Base-by-base conservation (phyloP, 1,284 basidiomycete species). In the Phellinidium pouzarii region DNA sequence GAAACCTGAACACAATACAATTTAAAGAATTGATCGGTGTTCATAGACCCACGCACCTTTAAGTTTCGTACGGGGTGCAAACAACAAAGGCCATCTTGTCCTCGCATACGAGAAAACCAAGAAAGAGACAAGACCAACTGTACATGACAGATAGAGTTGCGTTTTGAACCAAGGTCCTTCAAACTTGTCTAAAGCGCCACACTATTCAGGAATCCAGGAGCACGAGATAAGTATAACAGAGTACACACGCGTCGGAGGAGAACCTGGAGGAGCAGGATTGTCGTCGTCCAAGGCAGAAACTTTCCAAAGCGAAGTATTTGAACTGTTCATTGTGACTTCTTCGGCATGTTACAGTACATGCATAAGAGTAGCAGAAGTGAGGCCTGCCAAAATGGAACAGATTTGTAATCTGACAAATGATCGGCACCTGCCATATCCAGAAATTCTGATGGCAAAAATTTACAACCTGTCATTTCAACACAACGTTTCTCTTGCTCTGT, bases 141-240 rank as follows among this genome's bases (percentile, higher is more conserved):
- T 69, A 23, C 81, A 69, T 3, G 94, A 91, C 31, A 99, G 78
- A 1, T 77, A 68, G 27, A 97, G 73, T 67, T 98, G 95, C 7
- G 94, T 97, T 9, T 82, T 84, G 68, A 99, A 87, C 93, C 93
- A 95, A 17, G 91, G 91, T 0, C 93, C 92, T 60, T 88, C 84
- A 64, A 87, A 91, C 63, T 77, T 87, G 59, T 73, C 87, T 80
- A n/a, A n/a, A n/a, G 45, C 34, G 49, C 11, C 38, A 42, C 49
- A 20, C 31, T 49, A 38, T 22, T 48, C 12, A 49, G 26, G 27
- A n/a, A 25, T 0, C 22, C 25, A 51, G 11, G 44, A 26, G 40
- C 12, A 4, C 27, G 11, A 42, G 22, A 42, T 27, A 25, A 34
- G 7, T 14, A 8, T 11, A 50, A 17, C 37, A 34, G 17, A 0